phyloP scores from a whole-genome alignment of 495 filamentous ascomycete genomes.

The Lophiostoma macrostomum region DNA sequence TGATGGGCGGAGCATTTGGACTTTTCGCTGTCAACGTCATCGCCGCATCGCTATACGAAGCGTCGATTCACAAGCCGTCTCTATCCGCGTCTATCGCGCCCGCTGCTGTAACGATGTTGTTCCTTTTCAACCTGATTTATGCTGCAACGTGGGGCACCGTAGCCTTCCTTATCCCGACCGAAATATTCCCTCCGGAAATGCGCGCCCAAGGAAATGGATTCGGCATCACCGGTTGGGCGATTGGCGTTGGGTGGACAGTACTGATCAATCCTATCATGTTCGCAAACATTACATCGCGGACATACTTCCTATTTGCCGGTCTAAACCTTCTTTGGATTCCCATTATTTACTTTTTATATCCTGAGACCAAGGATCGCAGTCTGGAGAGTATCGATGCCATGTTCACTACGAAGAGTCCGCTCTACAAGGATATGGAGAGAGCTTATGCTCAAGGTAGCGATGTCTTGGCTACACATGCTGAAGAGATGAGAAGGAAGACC shows the following conservation, averaged over 20 bases:
- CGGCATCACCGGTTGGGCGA: conserved; percentile 56
- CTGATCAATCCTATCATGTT: conserved; percentile 51
- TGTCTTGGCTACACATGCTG: too few species aligned
- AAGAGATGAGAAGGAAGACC: too few species aligned
- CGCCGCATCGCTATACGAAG: conserved; percentile 22
- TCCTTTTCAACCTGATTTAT: conserved; percentile 45
- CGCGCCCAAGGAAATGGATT: conserved; percentile 57
- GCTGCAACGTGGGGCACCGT: conserved; percentile 57
- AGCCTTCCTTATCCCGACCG: conserved; percentile 53
- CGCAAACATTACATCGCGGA: conserved; percentile 35
- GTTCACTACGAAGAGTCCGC: too few species aligned
- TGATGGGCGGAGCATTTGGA: conserved; percentile 43
- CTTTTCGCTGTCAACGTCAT: conserved; percentile 22
- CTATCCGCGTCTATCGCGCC: conserved; percentile 25
- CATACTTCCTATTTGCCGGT: conserved; percentile 53
- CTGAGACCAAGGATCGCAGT: too few species aligned
- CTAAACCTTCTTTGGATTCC: conserved; percentile 53
- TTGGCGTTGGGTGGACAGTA: conserved; percentile 55
- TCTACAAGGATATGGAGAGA: too few species aligned
- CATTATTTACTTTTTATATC: too few species aligned
- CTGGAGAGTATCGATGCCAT: too few species aligned
- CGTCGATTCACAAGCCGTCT: conserved; percentile 1
- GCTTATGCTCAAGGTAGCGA: too few species aligned
- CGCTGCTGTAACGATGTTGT: conserved; percentile 52
- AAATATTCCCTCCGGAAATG: conserved; percentile 53